These are phyloP conservation scores for Pulicaria dysenterica DNA, from an alignment of 129 eudicot genomes.

Conservation along the genomic window DNA sequence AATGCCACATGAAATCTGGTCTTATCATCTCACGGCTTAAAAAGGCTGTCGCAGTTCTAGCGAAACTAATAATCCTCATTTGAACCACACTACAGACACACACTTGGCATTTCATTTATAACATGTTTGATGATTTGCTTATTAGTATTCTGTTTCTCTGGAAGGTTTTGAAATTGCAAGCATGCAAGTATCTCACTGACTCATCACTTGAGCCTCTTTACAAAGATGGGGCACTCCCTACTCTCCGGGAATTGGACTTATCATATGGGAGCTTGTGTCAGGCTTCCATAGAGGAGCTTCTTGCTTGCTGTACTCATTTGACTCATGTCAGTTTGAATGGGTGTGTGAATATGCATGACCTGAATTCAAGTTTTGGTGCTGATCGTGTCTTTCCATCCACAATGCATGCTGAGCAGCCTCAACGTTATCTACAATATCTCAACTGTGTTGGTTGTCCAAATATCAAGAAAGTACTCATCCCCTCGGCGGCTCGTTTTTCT, in stretches of 20 bases:
- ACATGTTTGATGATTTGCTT: not conserved
- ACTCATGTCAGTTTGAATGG: conserved; percentile 95
- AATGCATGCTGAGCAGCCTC: conserved; percentile 39
- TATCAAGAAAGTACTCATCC: conserved; percentile 75
- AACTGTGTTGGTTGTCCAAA: conserved; percentile 96
- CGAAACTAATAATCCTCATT: no score
- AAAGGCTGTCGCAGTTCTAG: no score
- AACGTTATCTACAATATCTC: conserved; percentile 65
- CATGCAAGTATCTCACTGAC: conserved; percentile 90
- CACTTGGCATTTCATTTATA: not conserved
- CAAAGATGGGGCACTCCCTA: conserved; percentile 79
- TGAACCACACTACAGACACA: no score
- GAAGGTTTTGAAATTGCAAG: conserved; percentile 90
- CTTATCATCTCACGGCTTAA: no score
- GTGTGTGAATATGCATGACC: conserved; percentile 89
- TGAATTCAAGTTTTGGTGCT: conserved; percentile 65
- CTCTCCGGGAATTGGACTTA: conserved; percentile 78
- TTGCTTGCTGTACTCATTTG: conserved; percentile 81
- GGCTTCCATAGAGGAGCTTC: conserved; percentile 86
- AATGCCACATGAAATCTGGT: no score
- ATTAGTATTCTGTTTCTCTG: not conserved
- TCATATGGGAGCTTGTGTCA: conserved; percentile 90
- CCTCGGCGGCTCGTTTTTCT: conserved; percentile 56
- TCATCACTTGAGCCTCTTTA: conserved; percentile 83
- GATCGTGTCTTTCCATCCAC: conserved; percentile 28